Conservation (phyloP, 306 rosid species). For the Urtica urens region DNA sequence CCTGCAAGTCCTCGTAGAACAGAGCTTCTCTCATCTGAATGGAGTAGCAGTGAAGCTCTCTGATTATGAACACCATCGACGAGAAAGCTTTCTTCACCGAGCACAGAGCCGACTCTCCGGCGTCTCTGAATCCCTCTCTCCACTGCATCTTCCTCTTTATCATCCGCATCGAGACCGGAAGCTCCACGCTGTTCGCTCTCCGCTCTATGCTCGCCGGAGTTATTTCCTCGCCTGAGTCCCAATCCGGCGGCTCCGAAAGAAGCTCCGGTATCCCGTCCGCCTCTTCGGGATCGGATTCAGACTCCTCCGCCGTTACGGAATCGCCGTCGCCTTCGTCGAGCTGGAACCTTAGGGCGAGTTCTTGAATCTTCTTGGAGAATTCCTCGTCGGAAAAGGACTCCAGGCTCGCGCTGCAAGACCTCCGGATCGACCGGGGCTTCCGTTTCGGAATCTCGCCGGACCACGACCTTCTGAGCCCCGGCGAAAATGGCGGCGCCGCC, state of each 20-base stretch:
- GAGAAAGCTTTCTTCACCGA: constrained; percentile 78
- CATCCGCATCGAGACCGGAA: constrained; percentile 74
- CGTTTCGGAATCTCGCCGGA: constrained; percentile 24
- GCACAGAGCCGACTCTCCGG: constrained; percentile 55
- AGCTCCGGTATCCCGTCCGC: neutral
- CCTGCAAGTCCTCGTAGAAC: constrained; percentile 62
- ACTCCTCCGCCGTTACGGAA: constrained; percentile 19
- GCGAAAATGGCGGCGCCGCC: constrained; percentile 8
- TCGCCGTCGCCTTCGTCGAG: constrained; percentile 14
- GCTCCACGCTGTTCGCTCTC: constrained; percentile 74
- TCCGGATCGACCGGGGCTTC: constrained; percentile 14
- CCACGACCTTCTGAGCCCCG: constrained; percentile 29
- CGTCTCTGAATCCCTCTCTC: constrained; percentile 53
- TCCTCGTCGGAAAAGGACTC: constrained; percentile 69
- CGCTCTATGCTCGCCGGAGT: constrained; percentile 53
- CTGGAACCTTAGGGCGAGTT: constrained; percentile 55
- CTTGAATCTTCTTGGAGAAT: constrained; percentile 61
- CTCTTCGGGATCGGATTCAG: neutral
- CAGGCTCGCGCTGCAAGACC: constrained; percentile 51
- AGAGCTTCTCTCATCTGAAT: constrained; percentile 69
- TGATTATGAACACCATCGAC: constrained; percentile 79
- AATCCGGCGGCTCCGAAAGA: constrained; percentile 23
- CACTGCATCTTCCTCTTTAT: constrained; percentile 67
- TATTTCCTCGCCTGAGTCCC: constrained; percentile 39
- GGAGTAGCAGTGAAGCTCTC: constrained; percentile 71